Conservation (phyloP, 1,284 basidiomycete species). For the Pyrrhoderma noxium region DNA sequence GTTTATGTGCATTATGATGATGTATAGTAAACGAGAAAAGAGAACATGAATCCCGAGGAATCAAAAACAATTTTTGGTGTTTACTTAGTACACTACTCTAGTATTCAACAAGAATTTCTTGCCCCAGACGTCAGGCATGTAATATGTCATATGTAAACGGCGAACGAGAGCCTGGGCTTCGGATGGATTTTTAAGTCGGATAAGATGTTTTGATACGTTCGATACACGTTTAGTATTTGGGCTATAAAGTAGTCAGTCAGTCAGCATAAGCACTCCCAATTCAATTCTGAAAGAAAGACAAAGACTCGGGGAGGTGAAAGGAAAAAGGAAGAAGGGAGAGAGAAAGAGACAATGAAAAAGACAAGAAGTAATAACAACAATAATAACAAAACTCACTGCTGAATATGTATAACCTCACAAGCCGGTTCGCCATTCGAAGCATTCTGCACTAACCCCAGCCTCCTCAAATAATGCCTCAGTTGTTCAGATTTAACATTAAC, state of each 20-base stretch:
- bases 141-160: constrained; percentile 51
- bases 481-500: constrained; percentile 31
- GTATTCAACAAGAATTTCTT: constrained; percentile 45
- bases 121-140: constrained; percentile 31
- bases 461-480: constrained; percentile 37
- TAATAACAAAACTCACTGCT: constrained; percentile 38
- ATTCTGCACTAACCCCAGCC: constrained; percentile 36
- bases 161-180: constrained; percentile 65
- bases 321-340: constrained; percentile 4
- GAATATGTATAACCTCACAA: constrained; percentile 39
- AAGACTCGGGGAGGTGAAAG: no score
- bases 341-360: background rate
- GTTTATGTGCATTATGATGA: background rate
- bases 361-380: constrained; percentile 1
- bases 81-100: constrained; percentile 51
- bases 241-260: background rate
- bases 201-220: constrained; percentile 41
- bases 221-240: constrained; percentile 34
- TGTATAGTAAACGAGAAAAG: constrained; percentile 1
- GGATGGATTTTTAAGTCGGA: constrained; percentile 46
- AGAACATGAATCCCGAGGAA: background rate
- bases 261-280: background rate
- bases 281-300: background rate
- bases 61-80: no score
- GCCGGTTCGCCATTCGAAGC: constrained; percentile 27